Evolutionary conservation across 176 grass and related monocot genomes (phyloP), one percentile per base, ranked within the genome.

Genomic region (Oryza glumipatula): DNA sequence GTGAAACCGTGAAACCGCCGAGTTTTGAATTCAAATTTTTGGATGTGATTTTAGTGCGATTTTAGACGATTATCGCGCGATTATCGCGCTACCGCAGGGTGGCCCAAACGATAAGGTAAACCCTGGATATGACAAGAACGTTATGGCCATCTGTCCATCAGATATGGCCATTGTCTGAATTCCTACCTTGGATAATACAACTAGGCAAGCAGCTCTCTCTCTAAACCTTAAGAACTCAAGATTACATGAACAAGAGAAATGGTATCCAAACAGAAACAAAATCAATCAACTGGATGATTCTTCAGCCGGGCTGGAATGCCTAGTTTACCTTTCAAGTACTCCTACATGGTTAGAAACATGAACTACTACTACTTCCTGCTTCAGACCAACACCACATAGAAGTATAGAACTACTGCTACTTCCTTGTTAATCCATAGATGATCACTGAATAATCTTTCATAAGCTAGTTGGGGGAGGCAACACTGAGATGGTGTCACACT

Each of bases 401-500:
- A 80, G n/a, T 2, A 9, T 23, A 51, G 28, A 38, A 80, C 68
- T 65, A 23, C 67, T 41, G 11, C 58, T 67, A 39, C 9, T 47
- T 83, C 83, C 84, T 67, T 41, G 84, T 68, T 45, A 74, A n/a
- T 44, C 43, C 43, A 23, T 23, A 23, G 58, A 11, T 11, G 5
- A 63, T 63, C 58, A n/a, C 58, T 32, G 30, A 32, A 23, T 39
- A 74, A 16, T 46, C 22, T 58, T 58, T 24, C 21, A 72, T 35
- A 38, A 72, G 45, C 67, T 72, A 32, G 30, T 32, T 32, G 30
- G 17, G 80, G 58, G 49, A 76, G 5, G 7, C 70, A 69, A 88
- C 81, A 84, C 81, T 45, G 87, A 84, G 87, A 72, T 5, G 35
- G 4, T 36, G 35, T 36, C 35, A 36, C 35, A 36, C 67, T 39